phyloP scores from a whole-genome alignment of 2,329 filamentous ascomycete species.

The Hortaea sp. region DNA sequence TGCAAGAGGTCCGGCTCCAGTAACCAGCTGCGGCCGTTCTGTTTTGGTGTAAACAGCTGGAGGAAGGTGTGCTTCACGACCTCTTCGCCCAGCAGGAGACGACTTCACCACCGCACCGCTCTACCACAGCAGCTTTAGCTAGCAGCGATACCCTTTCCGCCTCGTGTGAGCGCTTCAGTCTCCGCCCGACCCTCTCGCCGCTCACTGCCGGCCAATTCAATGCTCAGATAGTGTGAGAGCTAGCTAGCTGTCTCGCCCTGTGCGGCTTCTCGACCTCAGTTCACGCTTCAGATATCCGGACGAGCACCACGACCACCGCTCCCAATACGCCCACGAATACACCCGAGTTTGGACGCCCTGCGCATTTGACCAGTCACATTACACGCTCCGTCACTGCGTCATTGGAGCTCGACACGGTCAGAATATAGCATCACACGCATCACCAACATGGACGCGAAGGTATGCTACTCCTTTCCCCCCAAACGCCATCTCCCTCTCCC shows the following conservation, averaged over 20 bases:
- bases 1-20: too few species aligned
- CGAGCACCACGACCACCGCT: too few species aligned
- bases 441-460: slow-evolving; percentile 21
- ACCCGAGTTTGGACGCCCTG: too few species aligned
- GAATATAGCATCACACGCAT: not conserved
- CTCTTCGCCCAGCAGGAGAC: not conserved
- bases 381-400: not conserved
- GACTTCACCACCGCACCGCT: slow-evolving; percentile 2
- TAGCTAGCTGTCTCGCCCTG: not conserved
- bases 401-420: too few species aligned
- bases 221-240: not conserved
- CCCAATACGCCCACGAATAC: too few species aligned
- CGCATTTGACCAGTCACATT: too few species aligned
- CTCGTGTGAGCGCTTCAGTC: not conserved
- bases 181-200: not conserved
- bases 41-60: too few species aligned
- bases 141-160: slow-evolving; percentile 1
- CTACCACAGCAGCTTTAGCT: slow-evolving; percentile 1
- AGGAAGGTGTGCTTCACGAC: too few species aligned
- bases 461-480: slow-evolving; percentile 4
- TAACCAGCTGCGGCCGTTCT: too few species aligned
- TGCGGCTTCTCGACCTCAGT: not conserved
- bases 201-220: not conserved
- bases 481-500: slow-evolving; percentile 2
- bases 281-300: too few species aligned